Percentiles rank a stretch among this genome's conserved stretches.
Evolutionary conservation across 129 eudicot genomes (phyloP).

Genomic region (Scalesia atractyloides): DNA sequence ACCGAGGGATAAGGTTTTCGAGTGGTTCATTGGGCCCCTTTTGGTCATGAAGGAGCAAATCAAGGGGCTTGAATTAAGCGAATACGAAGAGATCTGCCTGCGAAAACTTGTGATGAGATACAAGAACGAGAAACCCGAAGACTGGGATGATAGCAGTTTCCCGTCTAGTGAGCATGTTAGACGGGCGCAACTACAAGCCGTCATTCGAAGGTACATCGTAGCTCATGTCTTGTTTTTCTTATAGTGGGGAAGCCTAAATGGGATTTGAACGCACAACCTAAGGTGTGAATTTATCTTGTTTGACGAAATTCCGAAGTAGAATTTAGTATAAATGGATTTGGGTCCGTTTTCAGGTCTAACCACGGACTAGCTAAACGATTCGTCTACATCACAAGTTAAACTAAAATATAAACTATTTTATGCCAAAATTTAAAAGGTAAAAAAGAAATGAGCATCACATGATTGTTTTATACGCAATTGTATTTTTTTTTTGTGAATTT

Average conservation of each 20-base stretch:
- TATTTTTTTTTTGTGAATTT: too few species aligned
- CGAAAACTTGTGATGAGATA: constrained; percentile 56
- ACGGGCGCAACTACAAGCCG: constrained; percentile 82
- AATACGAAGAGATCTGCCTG: constrained; percentile 62
- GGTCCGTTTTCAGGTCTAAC: too few species aligned
- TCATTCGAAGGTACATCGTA: constrained; percentile 70
- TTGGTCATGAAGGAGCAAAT: constrained; percentile 89
- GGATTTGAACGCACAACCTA: background rate
- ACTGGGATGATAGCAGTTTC: constrained; percentile 73
- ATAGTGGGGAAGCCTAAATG: background rate
- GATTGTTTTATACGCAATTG: too few species aligned
- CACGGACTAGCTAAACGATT: too few species aligned
- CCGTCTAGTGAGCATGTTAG: constrained; percentile 73
- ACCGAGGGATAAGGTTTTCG: constrained; percentile 75
- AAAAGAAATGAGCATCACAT: too few species aligned
- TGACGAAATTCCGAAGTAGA: too few species aligned
- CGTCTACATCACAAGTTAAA: too few species aligned
- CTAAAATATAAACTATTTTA: too few species aligned
- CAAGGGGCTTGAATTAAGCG: constrained; percentile 55
- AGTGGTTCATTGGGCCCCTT: constrained; percentile 87
- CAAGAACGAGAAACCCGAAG: constrained; percentile 72
- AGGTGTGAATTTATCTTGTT: too few species aligned
- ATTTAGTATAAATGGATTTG: too few species aligned
- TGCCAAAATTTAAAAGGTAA: too few species aligned
- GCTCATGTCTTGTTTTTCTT: background rate